Conservation (phyloP, 371 early-diverging fungal species). For the Mucor plumbeus region DNA sequence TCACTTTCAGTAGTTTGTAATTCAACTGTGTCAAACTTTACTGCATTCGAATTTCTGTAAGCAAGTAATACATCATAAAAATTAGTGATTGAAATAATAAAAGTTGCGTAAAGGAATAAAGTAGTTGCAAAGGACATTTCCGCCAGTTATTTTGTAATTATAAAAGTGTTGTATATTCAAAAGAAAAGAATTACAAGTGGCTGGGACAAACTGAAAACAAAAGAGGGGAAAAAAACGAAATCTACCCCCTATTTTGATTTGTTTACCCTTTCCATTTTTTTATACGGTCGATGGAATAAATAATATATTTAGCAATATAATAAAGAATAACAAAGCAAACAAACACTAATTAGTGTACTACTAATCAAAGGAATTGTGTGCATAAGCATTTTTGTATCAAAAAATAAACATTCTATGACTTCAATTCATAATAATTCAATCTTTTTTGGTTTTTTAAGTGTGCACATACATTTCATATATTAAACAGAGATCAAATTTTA, state of each 20-base stretch:
- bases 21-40: neutral
- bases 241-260: conserved; percentile 1
- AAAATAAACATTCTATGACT: too few relatives aligned
- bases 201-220: neutral
- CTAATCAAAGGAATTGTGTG: too few relatives aligned
- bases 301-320: too few relatives aligned
- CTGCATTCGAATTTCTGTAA: neutral
- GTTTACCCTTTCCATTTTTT: neutral
- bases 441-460: neutral
- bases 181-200: neutral
- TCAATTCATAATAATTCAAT: too few relatives aligned
- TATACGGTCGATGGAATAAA: too few relatives aligned
- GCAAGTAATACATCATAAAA: neutral
- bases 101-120: neutral
- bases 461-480: neutral
- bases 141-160: neutral
- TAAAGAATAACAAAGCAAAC: too few relatives aligned
- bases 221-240: neutral
- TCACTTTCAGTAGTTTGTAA: neutral
- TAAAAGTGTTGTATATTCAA: neutral
- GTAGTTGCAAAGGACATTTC: neutral
- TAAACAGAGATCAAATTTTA: neutral
- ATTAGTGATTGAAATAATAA: neutral
- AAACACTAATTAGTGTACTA: too few relatives aligned
- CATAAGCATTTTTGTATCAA: too few relatives aligned